Conservation (phyloP, 176 grass and related monocot genomes). For the Cymbopogon citratus region DNA sequence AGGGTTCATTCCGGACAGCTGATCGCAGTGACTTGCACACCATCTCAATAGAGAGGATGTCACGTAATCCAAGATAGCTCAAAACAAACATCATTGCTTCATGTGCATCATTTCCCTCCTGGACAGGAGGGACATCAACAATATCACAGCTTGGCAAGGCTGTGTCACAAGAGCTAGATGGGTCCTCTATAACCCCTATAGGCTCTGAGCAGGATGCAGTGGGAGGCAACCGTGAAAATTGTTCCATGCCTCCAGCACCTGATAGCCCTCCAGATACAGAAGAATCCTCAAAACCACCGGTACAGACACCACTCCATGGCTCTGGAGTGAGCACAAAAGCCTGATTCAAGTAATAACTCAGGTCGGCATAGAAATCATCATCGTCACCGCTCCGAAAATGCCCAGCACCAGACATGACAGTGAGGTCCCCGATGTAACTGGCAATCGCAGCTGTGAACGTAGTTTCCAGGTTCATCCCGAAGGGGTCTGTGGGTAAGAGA, state of each 20-base stretch:
- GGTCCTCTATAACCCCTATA: constrained; percentile 7
- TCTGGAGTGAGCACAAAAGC: constrained; percentile 17
- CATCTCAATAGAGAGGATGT: constrained; percentile 58
- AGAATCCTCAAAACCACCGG: constrained; percentile 12
- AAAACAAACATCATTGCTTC: constrained; percentile 48
- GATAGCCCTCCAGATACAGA: constrained; percentile 12
- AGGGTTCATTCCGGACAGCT: constrained; percentile 39
- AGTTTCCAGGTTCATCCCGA: constrained; percentile 61
- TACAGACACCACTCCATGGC: not conserved
- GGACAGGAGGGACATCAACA: constrained; percentile 10
- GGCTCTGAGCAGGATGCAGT: not conserved
- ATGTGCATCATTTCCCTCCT: constrained; percentile 37
- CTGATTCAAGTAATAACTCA: constrained; percentile 39
- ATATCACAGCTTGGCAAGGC: constrained; percentile 7
- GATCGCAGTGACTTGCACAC: constrained; percentile 58
- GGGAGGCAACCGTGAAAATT: not conserved
- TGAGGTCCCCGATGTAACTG: constrained; percentile 34
- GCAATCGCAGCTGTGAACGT: constrained; percentile 39
- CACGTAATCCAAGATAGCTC: constrained; percentile 50
- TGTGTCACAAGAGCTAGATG: constrained; percentile 14
- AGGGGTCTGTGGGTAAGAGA: constrained; percentile 62
- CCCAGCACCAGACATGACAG: constrained; percentile 9
- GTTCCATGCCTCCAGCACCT: not conserved
- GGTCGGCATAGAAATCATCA: constrained; percentile 19
- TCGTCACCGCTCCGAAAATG: constrained; percentile 4